These are phyloP conservation scores for Pseudogymnoascus verrucosus DNA, from an alignment of 2,329 filamentous ascomycete genomes.

Conservation along the genomic window DNA sequence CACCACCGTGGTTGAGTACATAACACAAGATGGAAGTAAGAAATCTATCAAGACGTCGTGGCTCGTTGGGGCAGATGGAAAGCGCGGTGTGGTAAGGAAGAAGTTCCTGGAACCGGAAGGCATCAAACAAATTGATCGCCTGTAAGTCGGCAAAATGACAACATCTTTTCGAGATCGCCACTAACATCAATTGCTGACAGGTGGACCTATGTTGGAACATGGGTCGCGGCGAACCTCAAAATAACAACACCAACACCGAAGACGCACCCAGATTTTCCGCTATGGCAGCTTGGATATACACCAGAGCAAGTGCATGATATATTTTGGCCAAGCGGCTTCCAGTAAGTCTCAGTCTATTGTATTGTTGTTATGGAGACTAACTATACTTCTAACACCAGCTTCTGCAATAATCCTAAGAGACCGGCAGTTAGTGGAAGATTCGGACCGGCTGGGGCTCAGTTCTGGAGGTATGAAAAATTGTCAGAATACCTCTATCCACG, in stretches of 20 bases:
- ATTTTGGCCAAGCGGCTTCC: conserved; percentile 34
- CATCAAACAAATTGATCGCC: conserved; percentile 7
- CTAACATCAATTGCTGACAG: background rate
- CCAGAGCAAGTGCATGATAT: conserved; percentile 40
- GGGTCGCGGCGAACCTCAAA: conserved; percentile 41
- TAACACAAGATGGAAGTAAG: background rate
- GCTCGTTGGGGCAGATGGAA: conserved; percentile 13
- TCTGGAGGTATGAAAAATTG: conserved; percentile 35
- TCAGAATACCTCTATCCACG: background rate
- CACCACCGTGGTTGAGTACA: conserved; percentile 1
- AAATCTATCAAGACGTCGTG: conserved; percentile 8
- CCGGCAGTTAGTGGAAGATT: conserved; percentile 39
- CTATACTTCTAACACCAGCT: conserved; percentile 29
- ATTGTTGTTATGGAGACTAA: no score
- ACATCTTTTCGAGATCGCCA: conserved; percentile 10
- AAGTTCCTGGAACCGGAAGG: conserved; percentile 13
- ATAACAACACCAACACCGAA: conserved; percentile 36
- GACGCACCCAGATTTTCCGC: conserved; percentile 39
- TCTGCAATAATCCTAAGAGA: conserved; percentile 34
- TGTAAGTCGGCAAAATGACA: background rate
- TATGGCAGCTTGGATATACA: conserved; percentile 39
- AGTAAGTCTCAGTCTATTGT: no score
- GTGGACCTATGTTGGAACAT: conserved; percentile 33
- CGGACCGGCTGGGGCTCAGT: conserved; percentile 31
- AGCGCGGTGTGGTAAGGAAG: conserved; percentile 13